Evolutionary conservation across 164 flowering plant genomes (phyloP), one percentile per base, ranked within the genome.

Genomic region (Aristolochia fimbriata): DNA sequence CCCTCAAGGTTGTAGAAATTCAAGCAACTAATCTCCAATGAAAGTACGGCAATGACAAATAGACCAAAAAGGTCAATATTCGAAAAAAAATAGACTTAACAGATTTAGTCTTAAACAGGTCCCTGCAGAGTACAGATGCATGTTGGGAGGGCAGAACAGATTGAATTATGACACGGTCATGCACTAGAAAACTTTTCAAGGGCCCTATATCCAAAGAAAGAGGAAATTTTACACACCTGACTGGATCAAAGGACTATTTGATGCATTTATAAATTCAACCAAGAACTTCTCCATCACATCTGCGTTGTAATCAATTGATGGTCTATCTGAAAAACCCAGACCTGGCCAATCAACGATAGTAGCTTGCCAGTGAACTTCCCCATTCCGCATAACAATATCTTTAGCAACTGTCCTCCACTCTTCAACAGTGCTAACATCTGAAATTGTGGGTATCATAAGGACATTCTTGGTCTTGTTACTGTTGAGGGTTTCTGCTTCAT

Each of bases 321-420:
- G 96, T 60, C 91, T 69, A 64, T 81, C 94, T 23, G 96, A 92
- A 76, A 69, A 86, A 58, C 97, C 98, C 61, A 92, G 64, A 57
- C 97, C 97, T 69, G 98, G 98, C 97, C 96, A 92, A 73, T 92
- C 98, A 51, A 92, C 84, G 69, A 92, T 81, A 12, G 87, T 89
- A 33, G 92, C 85, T 16, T 75, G 72, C 81, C 85, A 89, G 65
- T 77, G 78, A 19, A 74, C 73, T 11, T 64, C 64, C 46, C 91
- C 88, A 57, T 48, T 69, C 33, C 81, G 67, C 58, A 74, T 75
- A 65, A 78, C 84, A 62, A 92, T 79, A 47, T 87, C 85, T 68
- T 68, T 62, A 47, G 96, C 97, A 62, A 92, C 97, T 57, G 45
- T 22, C 71, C 91, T 81, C 98, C 98, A 92, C 72, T 92, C 96